Base-by-base conservation (phyloP, 2,329 filamentous ascomycete genomes). In the Lecanicillium sp. region DNA sequence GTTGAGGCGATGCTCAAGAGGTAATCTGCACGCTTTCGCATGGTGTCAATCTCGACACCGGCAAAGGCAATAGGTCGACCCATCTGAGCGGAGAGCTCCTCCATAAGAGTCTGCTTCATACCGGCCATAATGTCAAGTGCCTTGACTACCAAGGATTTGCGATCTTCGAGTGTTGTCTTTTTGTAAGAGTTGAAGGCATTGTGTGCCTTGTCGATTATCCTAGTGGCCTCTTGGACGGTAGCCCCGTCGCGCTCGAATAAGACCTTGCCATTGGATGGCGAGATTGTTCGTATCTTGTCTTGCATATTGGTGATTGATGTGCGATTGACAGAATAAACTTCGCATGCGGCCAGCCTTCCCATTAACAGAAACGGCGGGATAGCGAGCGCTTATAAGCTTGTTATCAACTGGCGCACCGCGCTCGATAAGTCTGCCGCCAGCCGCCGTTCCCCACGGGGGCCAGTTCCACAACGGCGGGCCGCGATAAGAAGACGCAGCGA, bases 81-180 rank as follows among this genome's bases (percentile, higher is more conserved):
- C 89, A 96, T 96, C 67, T 96, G 89, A 57, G 86, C 81, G 0
- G 89, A 95, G 44, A 96, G 67, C 59, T 95, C 89, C 48, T 77
- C 73, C 7, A 83, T 87, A 27, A 96, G 70, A 44, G 79, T 83
- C 78, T 92, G 83, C 59, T 87, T 75, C 57, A 78, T 80, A 35
- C 78, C 73, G 13, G 65, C 62, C 17, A 96, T 69, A 4, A 85
- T 62, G 44, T 80, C 73, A 30, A 96, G 65, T 1, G 89, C 88
- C 52, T 83, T 85, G 51, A 77, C 79, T 52, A 95, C 78, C 47
- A 95, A 88, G 33, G 74, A 71, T 60, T 94, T 82, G 37, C 90
- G 78, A 46, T 89, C 77, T 34, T 72, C 64, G 34, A 96, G 73
- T 2, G 77, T 70, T 1, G 87, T 92, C 55, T 81, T 77, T 46